Percentiles rank a stretch among this genome's conserved stretches.
phyloP scores from a whole-genome alignment of 441 rosid genomes.

The Populus tomentosa region DNA sequence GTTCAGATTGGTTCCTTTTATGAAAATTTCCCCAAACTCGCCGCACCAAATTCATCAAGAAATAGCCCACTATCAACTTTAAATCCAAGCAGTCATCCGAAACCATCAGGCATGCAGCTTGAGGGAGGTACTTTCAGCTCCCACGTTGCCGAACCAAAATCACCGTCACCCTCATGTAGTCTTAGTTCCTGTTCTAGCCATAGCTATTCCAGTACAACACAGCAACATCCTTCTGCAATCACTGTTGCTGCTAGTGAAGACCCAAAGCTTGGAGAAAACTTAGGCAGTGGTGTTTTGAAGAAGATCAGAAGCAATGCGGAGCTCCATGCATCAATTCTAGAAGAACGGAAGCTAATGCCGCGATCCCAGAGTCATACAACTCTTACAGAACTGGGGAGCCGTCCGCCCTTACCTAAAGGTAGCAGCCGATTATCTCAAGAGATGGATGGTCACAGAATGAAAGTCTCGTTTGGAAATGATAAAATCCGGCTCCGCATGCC shows the following conservation, averaged over 20 bases:
- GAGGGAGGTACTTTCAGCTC: conserved; percentile 23
- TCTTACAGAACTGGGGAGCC: conserved; percentile 33
- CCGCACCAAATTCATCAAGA: conserved; percentile 45
- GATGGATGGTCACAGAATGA: conserved; percentile 48
- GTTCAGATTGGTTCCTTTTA: conserved; percentile 66
- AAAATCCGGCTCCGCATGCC: conserved; percentile 65
- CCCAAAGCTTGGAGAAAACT: conserved; percentile 25
- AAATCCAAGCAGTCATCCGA: conserved; percentile 29
- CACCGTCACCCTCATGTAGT: conserved; percentile 66
- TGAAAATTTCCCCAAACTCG: conserved; percentile 55
- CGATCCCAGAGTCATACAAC: conserved; percentile 46
- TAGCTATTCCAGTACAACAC: conserved; percentile 57
- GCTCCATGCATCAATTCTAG: conserved; percentile 45
- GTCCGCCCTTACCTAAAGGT: conserved; percentile 21
- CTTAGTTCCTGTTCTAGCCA: conserved; percentile 77
- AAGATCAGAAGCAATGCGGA: conserved; percentile 46
- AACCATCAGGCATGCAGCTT: conserved; percentile 21
- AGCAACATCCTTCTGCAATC: conserved; percentile 29
- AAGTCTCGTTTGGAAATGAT: conserved; percentile 58
- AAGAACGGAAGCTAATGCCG: conserved; percentile 25
- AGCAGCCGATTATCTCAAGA: conserved; percentile 30
- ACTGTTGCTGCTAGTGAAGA: conserved; percentile 25
- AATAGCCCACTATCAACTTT: conserved; percentile 30
- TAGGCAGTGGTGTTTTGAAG: conserved; percentile 23
- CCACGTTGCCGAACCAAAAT: conserved; percentile 32